A percentile compares a stretch with the other conserved stretches of the same genome.
Conservation (phyloP, 805 yeast genomes). For the Kuraishia piskuri region DNA sequence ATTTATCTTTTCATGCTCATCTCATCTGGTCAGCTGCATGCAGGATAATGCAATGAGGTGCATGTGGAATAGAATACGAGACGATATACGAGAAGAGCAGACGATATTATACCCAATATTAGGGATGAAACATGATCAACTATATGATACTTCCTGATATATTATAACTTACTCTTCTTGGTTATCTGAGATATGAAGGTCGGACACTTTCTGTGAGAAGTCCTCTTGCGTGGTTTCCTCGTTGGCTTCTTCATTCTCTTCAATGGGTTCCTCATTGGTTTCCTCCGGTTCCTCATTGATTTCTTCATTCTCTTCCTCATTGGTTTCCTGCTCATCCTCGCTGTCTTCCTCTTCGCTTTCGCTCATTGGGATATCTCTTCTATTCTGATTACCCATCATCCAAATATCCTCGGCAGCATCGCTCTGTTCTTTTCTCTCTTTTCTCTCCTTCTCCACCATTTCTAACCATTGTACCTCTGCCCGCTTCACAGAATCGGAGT, state of each 20-base stretch:
- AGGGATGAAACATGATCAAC: no score
- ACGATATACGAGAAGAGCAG: no score
- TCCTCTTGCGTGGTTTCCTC: not conserved
- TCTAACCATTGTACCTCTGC: constrained; percentile 76
- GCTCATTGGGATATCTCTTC: constrained; percentile 20
- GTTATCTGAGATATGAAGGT: not conserved
- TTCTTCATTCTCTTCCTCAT: constrained; percentile 16
- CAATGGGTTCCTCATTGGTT: constrained; percentile 18
- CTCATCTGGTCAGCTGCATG: no score
- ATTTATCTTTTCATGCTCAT: no score
- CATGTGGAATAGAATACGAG: no score
- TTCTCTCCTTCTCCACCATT: constrained; percentile 55
- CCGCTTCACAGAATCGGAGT: constrained; percentile 57
- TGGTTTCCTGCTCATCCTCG: constrained; percentile 15
- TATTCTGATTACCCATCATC: constrained; percentile 73
- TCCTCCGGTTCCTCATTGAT: constrained; percentile 18
- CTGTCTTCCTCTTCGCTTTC: constrained; percentile 12
- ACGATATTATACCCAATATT: no score
- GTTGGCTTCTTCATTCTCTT: constrained; percentile 16
- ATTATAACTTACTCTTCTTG: not conserved
- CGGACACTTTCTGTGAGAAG: not conserved
- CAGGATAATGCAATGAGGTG: no score
- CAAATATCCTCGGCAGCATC: constrained; percentile 52
- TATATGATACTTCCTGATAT: no score
- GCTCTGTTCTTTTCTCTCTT: constrained; percentile 47